Evolutionary conservation across 2,329 filamentous ascomycete genomes (phyloP), one percentile per base, ranked within the genome.

Genomic region (Plectosphaerella cucumerina): DNA sequence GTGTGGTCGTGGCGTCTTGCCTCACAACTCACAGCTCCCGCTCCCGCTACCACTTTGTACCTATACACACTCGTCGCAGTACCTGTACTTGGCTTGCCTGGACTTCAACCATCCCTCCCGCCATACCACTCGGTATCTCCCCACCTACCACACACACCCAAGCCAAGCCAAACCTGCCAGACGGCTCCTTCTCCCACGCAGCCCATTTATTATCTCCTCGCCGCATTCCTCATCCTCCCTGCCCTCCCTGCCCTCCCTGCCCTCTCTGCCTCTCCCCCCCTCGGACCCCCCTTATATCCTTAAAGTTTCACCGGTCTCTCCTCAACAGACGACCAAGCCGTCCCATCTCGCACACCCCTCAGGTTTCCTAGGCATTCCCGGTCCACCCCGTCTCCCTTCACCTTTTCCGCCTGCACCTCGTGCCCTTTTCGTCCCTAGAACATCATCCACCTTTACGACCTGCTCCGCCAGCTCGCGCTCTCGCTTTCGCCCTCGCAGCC

Each of bases 51-150:
- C n/a, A n/a, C n/a, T n/a, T n/a, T n/a, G n/a, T n/a, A n/a, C n/a
- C n/a, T n/a, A n/a, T n/a, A n/a, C n/a, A n/a, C n/a, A n/a, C n/a
- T n/a, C n/a, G n/a, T n/a, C n/a, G n/a, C n/a, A n/a, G 26, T 31
- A 31, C 26, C 26, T 31, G 6, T 31, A 31, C 26, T 10, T 31
- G 26, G 26, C 9, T 9, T 48, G 51, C 48, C 50, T 50, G 50
- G 26, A 26, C 44, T 31, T 51, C 26, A 44, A 47, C 44, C 50
- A 50, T 53, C 49, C 50, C 49, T 21, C 39, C 39, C 17, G 20
- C 20, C 37, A 11, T 17, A 37, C 34, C 34, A 4, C 12, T 42
- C 34, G 46, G 45, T 52, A 52, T 41, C 47, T 50, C 51, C 35
- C 22, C 15, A 17, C 39, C 45, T 37, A 37, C 33, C 43, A 44